phyloP scores from a whole-genome alignment of 306 rosid species.

The Comarum palustre region DNA sequence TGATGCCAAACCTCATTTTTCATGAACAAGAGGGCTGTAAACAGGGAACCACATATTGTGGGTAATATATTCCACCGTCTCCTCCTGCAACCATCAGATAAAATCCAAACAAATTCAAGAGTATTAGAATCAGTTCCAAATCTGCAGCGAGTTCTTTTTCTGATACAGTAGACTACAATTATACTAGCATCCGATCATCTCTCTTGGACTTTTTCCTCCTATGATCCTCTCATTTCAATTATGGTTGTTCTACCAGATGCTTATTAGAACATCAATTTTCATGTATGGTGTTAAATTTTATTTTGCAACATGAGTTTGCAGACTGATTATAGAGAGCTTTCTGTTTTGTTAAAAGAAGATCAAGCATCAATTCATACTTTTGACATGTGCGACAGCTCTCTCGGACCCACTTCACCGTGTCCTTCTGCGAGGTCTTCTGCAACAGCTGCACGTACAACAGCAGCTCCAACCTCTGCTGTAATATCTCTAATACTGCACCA shows the following conservation, averaged over 20 bases:
- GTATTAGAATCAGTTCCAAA: not conserved
- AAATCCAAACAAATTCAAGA: constrained; percentile 17
- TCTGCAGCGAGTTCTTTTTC: not conserved
- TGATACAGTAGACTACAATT: not conserved
- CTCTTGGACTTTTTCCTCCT: not conserved
- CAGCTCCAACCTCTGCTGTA: constrained; percentile 89
- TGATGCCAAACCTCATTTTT: constrained; percentile 35
- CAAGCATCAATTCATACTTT: constrained; percentile 44
- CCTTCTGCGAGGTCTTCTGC: constrained; percentile 84
- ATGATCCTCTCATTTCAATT: not conserved
- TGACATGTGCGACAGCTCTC: constrained; percentile 69
- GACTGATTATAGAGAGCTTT: not conserved
- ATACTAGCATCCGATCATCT: not conserved
- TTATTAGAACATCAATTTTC: not conserved
- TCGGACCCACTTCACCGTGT: constrained; percentile 52
- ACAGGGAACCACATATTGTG: constrained; percentile 76
- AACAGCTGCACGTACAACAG: constrained; percentile 74
- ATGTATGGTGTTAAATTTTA: not conserved
- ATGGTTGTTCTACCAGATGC: not conserved
- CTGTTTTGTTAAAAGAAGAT: not conserved
- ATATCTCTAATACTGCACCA: constrained; percentile 69
- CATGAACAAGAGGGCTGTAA: constrained; percentile 83
- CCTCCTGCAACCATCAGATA: constrained; percentile 51
- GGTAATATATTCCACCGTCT: constrained; percentile 51
- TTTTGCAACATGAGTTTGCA: not conserved